Evolutionary conservation across 176 grass and related monocot genomes (phyloP).

Genomic region (Luzula sylvatica): DNA sequence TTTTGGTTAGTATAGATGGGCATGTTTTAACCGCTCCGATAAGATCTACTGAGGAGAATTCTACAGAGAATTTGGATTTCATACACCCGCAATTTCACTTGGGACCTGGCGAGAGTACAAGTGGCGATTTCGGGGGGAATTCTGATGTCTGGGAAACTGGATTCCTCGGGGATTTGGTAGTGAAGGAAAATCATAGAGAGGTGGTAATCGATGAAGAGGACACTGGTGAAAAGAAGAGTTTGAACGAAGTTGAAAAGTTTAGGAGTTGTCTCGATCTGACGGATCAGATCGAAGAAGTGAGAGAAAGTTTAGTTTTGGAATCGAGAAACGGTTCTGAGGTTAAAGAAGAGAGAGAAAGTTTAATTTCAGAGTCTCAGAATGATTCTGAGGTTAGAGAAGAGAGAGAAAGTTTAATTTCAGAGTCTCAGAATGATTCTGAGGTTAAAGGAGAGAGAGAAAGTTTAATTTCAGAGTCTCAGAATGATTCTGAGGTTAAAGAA

Average conservation of each 20-base stretch:
- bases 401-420: constrained; percentile 17
- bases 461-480: constrained; percentile 2
- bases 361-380: constrained; percentile 38
- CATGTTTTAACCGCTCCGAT: constrained; percentile 87
- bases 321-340: constrained; percentile 38
- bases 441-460: constrained; percentile 22
- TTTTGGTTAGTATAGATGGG: constrained; percentile 90
- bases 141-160: constrained; percentile 75
- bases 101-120: constrained; percentile 74
- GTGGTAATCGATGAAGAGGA: constrained; percentile 21
- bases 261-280: constrained; percentile 83
- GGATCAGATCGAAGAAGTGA: constrained; percentile 34
- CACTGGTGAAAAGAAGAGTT: constrained; percentile 11
- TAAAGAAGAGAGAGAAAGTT: constrained; percentile 22
- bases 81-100: constrained; percentile 71
- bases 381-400: constrained; percentile 28
- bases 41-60: constrained; percentile 43
- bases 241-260: constrained; percentile 38
- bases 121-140: constrained; percentile 48
- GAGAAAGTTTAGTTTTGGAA: constrained; percentile 18
- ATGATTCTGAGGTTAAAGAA: constrained; percentile 17
- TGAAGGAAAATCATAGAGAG: constrained; percentile 16
- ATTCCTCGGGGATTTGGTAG: constrained; percentile 52
- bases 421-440: constrained; percentile 24
- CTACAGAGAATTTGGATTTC: constrained; percentile 36